Conservation (phyloP, 1,139 yeast genomes). For the Starmera stellimalicola region DNA sequence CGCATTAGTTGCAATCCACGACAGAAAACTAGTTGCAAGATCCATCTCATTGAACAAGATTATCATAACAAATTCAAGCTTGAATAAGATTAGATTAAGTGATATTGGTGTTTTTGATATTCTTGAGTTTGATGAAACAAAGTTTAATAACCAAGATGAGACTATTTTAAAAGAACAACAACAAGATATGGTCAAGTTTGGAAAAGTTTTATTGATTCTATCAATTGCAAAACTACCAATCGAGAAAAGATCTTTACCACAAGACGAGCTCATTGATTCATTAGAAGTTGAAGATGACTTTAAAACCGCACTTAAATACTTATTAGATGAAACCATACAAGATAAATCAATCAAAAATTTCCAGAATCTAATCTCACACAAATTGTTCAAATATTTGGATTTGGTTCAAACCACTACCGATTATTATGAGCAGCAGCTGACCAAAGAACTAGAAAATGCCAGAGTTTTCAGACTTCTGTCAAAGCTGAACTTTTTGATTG, state of each 20-base stretch:
- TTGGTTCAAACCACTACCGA: slow-evolving; percentile 53
- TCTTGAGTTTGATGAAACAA: slow-evolving; percentile 31
- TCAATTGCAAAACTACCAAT: slow-evolving; percentile 35
- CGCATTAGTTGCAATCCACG: slow-evolving; percentile 59
- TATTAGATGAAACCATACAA: slow-evolving; percentile 21
- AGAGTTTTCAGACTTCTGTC: slow-evolving; percentile 74
- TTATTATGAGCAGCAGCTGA: slow-evolving; percentile 53
- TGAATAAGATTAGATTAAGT: slow-evolving; percentile 59
- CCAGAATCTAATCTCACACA: slow-evolving; percentile 26
- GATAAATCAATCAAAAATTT: slow-evolving; percentile 18
- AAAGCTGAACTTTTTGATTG: slow-evolving; percentile 71
- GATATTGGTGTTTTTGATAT: slow-evolving; percentile 70
- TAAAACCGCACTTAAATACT: slow-evolving; percentile 20
- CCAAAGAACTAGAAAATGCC: slow-evolving; percentile 79
- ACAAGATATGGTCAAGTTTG: slow-evolving; percentile 48
- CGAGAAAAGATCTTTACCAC: slow-evolving; percentile 12
- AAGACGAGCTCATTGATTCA: slow-evolving; percentile 16
- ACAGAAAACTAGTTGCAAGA: slow-evolving; percentile 52
- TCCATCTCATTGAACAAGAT: slow-evolving; percentile 58
- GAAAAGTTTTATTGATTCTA: slow-evolving; percentile 48
- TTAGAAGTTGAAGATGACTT: slow-evolving; percentile 10
- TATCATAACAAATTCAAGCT: slow-evolving; percentile 45
- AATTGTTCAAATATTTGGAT: slow-evolving; percentile 37
- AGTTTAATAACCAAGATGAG: slow-evolving; percentile 9
- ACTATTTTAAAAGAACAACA: slow-evolving; percentile 30